Evolutionary conservation across 148 eudicot genomes (phyloP), one percentile per base, ranked within the genome.

Genomic region (Persicaria maculosa): DNA sequence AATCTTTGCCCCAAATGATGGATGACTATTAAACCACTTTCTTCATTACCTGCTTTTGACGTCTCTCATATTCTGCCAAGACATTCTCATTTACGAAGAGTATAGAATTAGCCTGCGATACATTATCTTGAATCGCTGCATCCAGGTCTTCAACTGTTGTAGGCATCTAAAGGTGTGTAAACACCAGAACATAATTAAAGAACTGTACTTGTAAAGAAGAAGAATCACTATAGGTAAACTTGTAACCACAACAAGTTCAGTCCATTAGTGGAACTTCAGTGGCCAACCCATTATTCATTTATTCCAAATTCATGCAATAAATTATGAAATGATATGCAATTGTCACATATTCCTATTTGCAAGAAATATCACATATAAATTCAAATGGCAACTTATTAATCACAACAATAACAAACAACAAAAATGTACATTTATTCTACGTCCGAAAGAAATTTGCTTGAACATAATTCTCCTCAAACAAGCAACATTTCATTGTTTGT

Each of bases 141-240:
- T 87, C 92, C 80, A 95, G 78, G 45, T 92, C 99, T 83, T 95
- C 99, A 74, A 95, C 79, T 6, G 99, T 92, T 55, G 88, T 61
- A 61, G 99, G 99, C 97, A 95, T 92, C 99, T 94, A 79, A 74
- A 77, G 71, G 69, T 50, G 71, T 19, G 79, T 50, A 68, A n/a
- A 64, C 40, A 78, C 74, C 15, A 46, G 45, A 43, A 61, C 17
- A 12, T 36, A 55, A 73, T 65, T 1, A 65, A 20, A 36, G 10
- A 31, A 43, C 7, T 25, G 40, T 31, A 22, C 36, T 72, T 9
- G 4, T 50, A 31, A 50, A 72, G 43, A 72, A n/a, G 9, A 47
- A 67, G 58, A 58, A 68, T 65, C 15, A 40, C 10, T 40, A 65
- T 46, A 65, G 6, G 69, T 64, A 64, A 61, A 7, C 12, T 31